phyloP scores from a whole-genome alignment of 208 protist genomes.

The Balamuthia mandrillaris region DNA sequence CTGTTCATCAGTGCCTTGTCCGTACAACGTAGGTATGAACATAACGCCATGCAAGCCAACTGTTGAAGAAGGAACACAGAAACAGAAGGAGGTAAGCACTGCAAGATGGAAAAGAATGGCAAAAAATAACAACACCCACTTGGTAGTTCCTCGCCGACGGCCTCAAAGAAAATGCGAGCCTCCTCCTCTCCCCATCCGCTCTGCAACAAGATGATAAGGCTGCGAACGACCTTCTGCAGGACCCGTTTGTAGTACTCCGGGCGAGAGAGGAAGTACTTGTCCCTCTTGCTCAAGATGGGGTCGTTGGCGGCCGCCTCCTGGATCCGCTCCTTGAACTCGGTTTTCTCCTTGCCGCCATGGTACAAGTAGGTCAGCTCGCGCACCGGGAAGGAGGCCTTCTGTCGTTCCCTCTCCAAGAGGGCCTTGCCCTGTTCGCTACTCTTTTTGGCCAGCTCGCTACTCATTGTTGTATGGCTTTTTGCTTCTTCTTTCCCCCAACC shows the following conservation, averaged over 20 bases:
- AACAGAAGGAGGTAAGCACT: not conserved
- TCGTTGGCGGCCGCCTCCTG: not conserved
- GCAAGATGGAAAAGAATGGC: not conserved
- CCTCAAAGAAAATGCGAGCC: not conserved
- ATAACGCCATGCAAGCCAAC: not conserved
- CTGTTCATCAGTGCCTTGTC: conserved; percentile 2
- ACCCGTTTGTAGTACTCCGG: not conserved
- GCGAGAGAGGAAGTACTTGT: conserved; percentile 17
- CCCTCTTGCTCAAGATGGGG: not conserved
- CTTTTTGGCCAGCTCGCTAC: too few species aligned
- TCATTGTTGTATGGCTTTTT: too few species aligned
- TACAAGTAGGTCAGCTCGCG: conserved; percentile 23
- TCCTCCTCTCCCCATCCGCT: not conserved
- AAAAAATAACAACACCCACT: not conserved
- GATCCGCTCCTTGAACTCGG: not conserved
- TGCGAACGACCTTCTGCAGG: not conserved
- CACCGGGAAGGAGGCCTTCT: not conserved
- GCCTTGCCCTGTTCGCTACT: too few species aligned
- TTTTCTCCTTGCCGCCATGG: too few species aligned
- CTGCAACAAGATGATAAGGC: not conserved
- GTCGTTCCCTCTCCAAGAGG: not conserved
- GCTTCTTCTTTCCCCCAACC: too few species aligned
- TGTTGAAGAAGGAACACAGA: not conserved
- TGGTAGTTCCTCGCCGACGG: too few species aligned
- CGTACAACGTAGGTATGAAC: conserved; percentile 1